These are phyloP conservation scores for Ephemerocybe angulata DNA, from an alignment of 768 basidiomycete genomes.

Conservation along the genomic window DNA sequence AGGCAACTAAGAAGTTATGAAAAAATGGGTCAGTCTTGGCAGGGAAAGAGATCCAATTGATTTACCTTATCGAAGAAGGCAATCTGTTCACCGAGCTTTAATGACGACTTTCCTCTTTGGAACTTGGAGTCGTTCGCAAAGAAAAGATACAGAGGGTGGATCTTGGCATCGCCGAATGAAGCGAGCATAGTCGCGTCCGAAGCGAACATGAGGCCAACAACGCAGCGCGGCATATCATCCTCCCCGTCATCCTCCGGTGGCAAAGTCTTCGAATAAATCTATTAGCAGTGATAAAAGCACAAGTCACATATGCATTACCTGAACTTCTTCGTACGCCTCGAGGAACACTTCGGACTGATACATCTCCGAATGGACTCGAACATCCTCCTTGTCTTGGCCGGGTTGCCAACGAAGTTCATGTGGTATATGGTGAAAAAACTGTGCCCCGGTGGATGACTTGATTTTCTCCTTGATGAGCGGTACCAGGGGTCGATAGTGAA, in stretches of 20 bases:
- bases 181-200: background rate
- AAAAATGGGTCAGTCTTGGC: background rate
- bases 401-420: background rate
- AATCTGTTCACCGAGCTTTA: background rate
- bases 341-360: slow-evolving; percentile 19
- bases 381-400: slow-evolving; percentile 1
- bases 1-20: slow-evolving; percentile 12
- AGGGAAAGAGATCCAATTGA: background rate
- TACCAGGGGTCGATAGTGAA: background rate
- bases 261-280: background rate
- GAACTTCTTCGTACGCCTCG: slow-evolving; percentile 13
- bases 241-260: background rate
- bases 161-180: background rate
- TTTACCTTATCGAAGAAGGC: background rate
- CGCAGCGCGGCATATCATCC: slow-evolving; percentile 12
- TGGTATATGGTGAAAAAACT: background rate
- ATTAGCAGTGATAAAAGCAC: background rate
- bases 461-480: background rate
- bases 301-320: background rate
- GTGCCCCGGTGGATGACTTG: background rate
- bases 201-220: slow-evolving; percentile 9
- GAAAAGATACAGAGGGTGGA: background rate
- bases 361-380: slow-evolving; percentile 16
- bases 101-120: background rate
- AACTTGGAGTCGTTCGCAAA: background rate